These are phyloP conservation scores for Cinchona pubescens DNA, from an alignment of 257 asterid genomes.

Conservation along the genomic window DNA sequence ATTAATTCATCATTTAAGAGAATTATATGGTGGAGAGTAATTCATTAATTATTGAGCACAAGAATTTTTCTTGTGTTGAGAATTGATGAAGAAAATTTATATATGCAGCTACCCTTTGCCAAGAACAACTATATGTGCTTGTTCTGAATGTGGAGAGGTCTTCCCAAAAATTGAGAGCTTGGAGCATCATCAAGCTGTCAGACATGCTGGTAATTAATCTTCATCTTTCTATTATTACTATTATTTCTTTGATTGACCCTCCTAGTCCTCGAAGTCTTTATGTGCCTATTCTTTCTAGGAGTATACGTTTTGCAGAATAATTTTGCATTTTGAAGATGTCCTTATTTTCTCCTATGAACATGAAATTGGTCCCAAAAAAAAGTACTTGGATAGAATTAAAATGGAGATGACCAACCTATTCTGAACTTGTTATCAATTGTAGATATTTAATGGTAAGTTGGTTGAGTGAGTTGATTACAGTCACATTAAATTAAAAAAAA, in stretches of 20 bases:
- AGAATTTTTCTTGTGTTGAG: not conserved
- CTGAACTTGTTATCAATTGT: slow-evolving; percentile 5
- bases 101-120: slow-evolving; percentile 63
- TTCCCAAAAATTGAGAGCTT: slow-evolving; percentile 83
- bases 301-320: not conserved
- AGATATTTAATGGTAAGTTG: slow-evolving; percentile 11
- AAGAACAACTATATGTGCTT: slow-evolving; percentile 74
- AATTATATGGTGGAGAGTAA: not conserved
- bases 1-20: not conserved
- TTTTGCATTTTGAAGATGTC: too few species aligned
- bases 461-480: slow-evolving; percentile 20
- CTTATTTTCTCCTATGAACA: not conserved
- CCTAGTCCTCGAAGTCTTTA: not conserved
- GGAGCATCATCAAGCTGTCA: slow-evolving; percentile 85
- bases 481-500: not conserved
- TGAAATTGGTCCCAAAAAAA: not conserved
- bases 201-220: slow-evolving; percentile 73
- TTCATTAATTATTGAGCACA: too few species aligned
- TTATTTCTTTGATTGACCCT: not conserved
- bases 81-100: not conserved
- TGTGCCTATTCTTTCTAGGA: not conserved
- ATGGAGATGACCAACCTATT: not conserved
- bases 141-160: slow-evolving; percentile 86
- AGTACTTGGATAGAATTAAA: not conserved
- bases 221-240: not conserved